These are phyloP conservation scores for Toxoplasma gondii DNA, from an alignment of 169 alveolate species.

Conservation along the genomic window DNA sequence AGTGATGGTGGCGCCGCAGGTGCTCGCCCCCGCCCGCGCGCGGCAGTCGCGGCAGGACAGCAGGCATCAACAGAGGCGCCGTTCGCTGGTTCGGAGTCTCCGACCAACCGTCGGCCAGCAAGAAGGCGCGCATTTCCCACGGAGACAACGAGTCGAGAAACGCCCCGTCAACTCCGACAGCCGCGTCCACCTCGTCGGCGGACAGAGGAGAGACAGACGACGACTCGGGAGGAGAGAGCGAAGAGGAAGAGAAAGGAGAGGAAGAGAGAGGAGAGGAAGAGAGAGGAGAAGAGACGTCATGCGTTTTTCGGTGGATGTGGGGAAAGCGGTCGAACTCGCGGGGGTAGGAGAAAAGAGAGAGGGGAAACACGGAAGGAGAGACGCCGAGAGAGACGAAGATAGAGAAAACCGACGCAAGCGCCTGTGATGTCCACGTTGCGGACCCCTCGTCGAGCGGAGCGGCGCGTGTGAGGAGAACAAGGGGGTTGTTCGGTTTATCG, in stretches of 20 bases:
- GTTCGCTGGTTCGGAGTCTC: not conserved
- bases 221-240: not conserved
- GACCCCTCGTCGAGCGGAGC: not conserved
- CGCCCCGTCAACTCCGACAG: not conserved
- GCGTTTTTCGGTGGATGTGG: not conserved
- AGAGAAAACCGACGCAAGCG: not conserved
- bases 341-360: not conserved
- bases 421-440: not conserved
- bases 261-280: not conserved
- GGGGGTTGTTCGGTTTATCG: not conserved
- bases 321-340: no score
- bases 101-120: slow-evolving; percentile 34
- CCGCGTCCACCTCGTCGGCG: not conserved
- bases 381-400: not conserved
- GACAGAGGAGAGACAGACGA: no score
- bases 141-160: not conserved
- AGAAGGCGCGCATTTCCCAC: not conserved
- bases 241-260: not conserved
- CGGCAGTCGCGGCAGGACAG: slow-evolving; percentile 10
- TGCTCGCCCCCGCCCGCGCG: slow-evolving; percentile 26
- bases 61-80: not conserved
- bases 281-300: not conserved
- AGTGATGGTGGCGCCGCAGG: slow-evolving; percentile 12
- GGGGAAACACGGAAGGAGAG: not conserved
- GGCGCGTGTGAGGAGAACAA: not conserved